Evolutionary conservation across 495 filamentous ascomycete species (phyloP), one percentile per base, ranked within the genome.

Genomic region (Parmelia sp.): DNA sequence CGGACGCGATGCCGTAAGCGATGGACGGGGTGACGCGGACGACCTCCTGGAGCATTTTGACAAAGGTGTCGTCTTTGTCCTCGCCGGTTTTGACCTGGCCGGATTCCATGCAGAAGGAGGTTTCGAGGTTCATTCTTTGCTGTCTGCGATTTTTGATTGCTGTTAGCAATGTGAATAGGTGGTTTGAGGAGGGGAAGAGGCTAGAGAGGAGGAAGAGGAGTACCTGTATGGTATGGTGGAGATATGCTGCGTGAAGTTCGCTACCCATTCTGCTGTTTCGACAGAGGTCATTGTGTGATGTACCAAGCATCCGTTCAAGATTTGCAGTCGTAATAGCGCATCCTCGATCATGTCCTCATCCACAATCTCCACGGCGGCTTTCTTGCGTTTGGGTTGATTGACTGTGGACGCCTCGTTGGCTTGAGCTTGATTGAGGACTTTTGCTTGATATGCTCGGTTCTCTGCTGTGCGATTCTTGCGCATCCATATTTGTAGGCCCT

Each of bases 21-120:
- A 91, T 82, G 2, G 86, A 80, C 0, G 84, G 82, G 10, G 91
- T 93, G 19, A 96, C 79, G 25, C 89, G 84, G 35, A 81, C 77
- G 29, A 93, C 82, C 74, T 91, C 86, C 73, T 92, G 87, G 51
- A 96, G 77, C 89, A 93, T 90, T 67, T 85, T 86, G 51, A 84
- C 74, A 65, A 86, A 94, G 0, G 85, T 92, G 67, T 94, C 90
- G 25, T 75, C 68, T 23, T 82, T 77, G 58, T 84, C 83, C 25
- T 86, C 82, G 51, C 90, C 91, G 0, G 86, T 81, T 58, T 86
- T 88, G 40, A 94, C 89, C 71, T 94, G 91, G 0, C 91, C 91
- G 0, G 77, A 75, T 45, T 91, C 90, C 86, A 93, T 91, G 74
- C 90, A 93, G 76, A 94, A 94, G 4, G 84, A 81, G 10, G 87